phyloP scores from a whole-genome alignment of 129 eudicot genomes.

The Centella asiatica region DNA sequence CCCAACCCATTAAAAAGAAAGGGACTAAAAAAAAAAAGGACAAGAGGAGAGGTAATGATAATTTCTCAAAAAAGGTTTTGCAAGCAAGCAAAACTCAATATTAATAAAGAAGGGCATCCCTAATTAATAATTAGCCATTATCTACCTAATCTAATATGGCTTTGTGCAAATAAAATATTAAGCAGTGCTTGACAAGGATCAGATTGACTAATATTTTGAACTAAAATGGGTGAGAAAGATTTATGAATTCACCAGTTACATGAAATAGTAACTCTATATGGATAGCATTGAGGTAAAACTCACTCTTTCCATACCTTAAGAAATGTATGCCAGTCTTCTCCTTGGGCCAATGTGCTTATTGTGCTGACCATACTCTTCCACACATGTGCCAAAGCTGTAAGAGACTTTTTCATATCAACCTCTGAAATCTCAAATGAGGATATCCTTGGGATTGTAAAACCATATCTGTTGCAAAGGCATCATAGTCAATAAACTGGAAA shows the following conservation, averaged over 20 bases:
- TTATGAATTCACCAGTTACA: background rate
- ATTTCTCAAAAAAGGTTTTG: too few relatives aligned
- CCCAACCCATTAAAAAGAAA: too few relatives aligned
- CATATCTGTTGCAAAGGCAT: constrained; percentile 33
- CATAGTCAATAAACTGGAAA: constrained; percentile 22
- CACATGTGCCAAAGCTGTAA: constrained; percentile 28
- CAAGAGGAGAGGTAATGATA: too few relatives aligned
- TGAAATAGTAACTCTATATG: background rate
- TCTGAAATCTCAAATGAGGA: constrained; percentile 58
- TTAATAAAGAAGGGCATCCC: too few relatives aligned
- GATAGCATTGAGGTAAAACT: background rate
- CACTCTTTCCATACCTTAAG: constrained; percentile 42
- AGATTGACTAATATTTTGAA: background rate
- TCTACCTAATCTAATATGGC: background rate
- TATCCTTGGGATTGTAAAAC: constrained; percentile 42
- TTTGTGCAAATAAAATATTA: background rate
- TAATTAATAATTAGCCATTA: background rate
- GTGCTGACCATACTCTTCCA: constrained; percentile 39
- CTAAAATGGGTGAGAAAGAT: background rate
- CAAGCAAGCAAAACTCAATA: too few relatives aligned
- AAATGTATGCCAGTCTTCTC: constrained; percentile 66
- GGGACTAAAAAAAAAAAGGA: too few relatives aligned
- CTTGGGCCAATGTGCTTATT: constrained; percentile 47
- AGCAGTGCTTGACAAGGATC: background rate
- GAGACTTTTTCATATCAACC: constrained; percentile 30